Percentiles rank a stretch among this genome's conserved stretches.
Evolutionary conservation across 345 rosid genomes (phyloP).

Genomic region (Populus alba): DNA sequence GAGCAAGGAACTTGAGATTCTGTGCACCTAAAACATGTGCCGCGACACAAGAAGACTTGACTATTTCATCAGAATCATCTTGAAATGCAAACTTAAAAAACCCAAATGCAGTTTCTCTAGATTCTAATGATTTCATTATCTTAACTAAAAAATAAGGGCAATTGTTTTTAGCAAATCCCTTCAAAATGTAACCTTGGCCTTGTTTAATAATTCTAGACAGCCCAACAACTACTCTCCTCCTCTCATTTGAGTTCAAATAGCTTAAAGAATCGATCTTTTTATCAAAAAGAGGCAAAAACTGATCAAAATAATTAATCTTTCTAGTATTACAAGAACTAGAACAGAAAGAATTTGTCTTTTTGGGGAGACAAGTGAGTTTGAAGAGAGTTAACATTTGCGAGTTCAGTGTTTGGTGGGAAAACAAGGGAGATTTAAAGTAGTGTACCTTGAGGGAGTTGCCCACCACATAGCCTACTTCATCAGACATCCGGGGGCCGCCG

Average conservation of each 20-base stretch:
- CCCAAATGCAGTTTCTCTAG: conserved; percentile 52
- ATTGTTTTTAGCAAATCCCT: conserved; percentile 31
- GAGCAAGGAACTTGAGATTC: conserved; percentile 48
- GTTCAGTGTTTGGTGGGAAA: neutral
- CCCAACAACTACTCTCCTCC: conserved; percentile 48
- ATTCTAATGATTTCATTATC: conserved; percentile 42
- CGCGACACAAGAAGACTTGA: conserved; percentile 44
- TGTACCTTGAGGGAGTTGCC: conserved; percentile 13
- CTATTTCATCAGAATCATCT: conserved; percentile 36
- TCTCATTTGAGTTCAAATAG: conserved; percentile 50
- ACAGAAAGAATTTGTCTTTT: neutral
- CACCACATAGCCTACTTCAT: neutral
- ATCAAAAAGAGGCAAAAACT: conserved; percentile 40
- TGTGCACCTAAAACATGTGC: conserved; percentile 52
- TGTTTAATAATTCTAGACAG: conserved; percentile 47
- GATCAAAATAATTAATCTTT: conserved; percentile 31
- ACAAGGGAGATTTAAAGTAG: neutral
- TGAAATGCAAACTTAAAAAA: conserved; percentile 56
- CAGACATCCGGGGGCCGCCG: conserved; percentile 13
- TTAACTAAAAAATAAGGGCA: conserved; percentile 46
- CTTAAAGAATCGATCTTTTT: conserved; percentile 15
- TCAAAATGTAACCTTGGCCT: conserved; percentile 27
- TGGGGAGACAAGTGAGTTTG: neutral
- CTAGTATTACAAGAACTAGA: conserved; percentile 11
- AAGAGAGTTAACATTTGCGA: neutral